Evolutionary conservation across 2,329 filamentous ascomycete genomes (phyloP).

Genomic region (Hortaea werneckii): DNA sequence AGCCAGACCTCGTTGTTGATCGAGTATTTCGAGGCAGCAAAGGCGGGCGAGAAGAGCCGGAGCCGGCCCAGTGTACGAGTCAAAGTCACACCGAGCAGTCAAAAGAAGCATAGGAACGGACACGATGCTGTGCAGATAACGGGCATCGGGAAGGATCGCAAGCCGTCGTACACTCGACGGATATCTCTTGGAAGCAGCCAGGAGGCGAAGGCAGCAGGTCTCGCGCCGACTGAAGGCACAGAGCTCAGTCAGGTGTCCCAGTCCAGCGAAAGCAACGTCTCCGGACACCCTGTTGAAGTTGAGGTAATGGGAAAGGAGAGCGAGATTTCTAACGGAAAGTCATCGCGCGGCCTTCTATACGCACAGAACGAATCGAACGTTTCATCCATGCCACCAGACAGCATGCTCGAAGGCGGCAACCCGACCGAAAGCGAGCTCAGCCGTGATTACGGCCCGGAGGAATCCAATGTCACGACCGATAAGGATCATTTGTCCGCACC

Average conservation of each 20-base stretch:
- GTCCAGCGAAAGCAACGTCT: constrained; percentile 70
- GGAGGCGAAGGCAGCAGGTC: constrained; percentile 25
- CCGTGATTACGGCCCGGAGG: constrained; percentile 33
- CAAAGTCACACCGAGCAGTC: constrained; percentile 65
- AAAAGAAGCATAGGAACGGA: constrained; percentile 40
- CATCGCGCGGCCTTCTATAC: constrained; percentile 52
- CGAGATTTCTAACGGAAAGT: constrained; percentile 50
- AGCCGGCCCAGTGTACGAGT: constrained; percentile 75
- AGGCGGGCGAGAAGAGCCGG: constrained; percentile 48
- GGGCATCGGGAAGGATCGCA: constrained; percentile 63
- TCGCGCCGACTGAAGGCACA: constrained; percentile 20
- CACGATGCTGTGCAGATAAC: constrained; percentile 81
- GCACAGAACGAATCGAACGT: constrained; percentile 68
- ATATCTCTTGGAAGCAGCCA: constrained; percentile 49
- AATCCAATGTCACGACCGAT: constrained; percentile 26
- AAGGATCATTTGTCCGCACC: constrained; percentile 44
- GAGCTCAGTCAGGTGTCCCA: constrained; percentile 60
- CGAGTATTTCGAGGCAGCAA: constrained; percentile 85
- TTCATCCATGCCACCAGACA: constrained; percentile 68
- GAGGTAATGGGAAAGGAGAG: constrained; percentile 66
- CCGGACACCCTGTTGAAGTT: constrained; percentile 67
- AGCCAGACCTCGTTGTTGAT: constrained; percentile 89
- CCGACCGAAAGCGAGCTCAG: constrained; percentile 40
- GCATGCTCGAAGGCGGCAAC: constrained; percentile 50
- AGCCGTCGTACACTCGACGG: constrained; percentile 57